Percentiles rank a stretch among this genome's conserved stretches.
Evolutionary conservation across 2,329 filamentous ascomycete genomes (phyloP).

Genomic region (Diplodia sapinea): DNA sequence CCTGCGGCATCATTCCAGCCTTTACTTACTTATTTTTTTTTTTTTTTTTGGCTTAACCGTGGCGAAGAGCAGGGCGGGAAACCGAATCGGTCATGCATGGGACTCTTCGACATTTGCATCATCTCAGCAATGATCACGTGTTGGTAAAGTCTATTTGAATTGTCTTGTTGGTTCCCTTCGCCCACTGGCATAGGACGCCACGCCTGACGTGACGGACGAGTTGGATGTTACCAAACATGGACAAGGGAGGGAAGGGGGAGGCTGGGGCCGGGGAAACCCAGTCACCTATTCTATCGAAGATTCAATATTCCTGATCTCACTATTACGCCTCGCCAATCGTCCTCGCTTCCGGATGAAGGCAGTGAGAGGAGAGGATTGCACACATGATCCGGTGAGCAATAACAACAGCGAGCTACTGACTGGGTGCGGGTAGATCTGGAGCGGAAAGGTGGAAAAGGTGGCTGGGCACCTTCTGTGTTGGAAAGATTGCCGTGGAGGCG

Average conservation of each 20-base stretch:
- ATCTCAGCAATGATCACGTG: neutral
- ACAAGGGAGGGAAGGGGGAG: too few relatives aligned
- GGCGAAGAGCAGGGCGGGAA: neutral
- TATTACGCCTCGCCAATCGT: neutral
- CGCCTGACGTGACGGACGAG: neutral
- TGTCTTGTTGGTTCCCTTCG: neutral
- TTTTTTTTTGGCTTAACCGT: neutral
- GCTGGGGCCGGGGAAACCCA: neutral
- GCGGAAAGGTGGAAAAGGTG: neutral
- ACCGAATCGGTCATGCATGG: neutral
- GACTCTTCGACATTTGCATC: neutral
- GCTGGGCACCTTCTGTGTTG: slow-evolving; percentile 3
- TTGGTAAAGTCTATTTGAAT: neutral
- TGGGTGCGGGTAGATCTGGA: neutral
- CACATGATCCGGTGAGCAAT: slow-evolving; percentile 2
- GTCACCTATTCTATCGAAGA: neutral
- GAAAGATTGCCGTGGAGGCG: slow-evolving; percentile 22
- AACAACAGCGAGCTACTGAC: neutral
- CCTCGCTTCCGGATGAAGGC: neutral
- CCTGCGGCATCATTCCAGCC: neutral
- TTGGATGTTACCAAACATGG: too few relatives aligned
- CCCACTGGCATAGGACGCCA: neutral
- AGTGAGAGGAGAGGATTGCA: neutral
- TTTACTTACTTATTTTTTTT: neutral
- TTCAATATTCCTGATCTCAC: slow-evolving; percentile 1